phyloP scores from a whole-genome alignment of 208 protist species.

The Tritrichomonas foetus region DNA sequence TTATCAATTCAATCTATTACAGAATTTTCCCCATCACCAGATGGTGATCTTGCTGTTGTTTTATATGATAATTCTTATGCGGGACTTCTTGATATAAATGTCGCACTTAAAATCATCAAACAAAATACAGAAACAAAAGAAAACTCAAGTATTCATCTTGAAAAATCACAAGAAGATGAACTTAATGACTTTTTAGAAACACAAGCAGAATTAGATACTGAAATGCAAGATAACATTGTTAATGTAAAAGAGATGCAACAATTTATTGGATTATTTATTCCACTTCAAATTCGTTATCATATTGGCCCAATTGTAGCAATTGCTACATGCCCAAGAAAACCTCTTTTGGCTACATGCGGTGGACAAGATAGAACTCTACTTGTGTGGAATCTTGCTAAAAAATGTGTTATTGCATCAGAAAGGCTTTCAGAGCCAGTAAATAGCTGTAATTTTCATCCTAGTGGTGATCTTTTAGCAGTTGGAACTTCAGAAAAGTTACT shows the following conservation, averaged over 20 bases:
- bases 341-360: not conserved
- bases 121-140: not conserved
- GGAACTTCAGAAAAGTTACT: not conserved
- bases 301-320: constrained; percentile 26
- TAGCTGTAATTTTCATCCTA: constrained; percentile 16
- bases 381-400: constrained; percentile 31
- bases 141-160: not conserved
- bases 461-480: not conserved
- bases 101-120: not conserved
- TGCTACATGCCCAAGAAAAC: constrained; percentile 26
- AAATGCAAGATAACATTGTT: not conserved
- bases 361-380: constrained; percentile 26
- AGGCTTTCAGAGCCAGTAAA: not conserved
- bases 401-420: not conserved
- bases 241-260: not conserved
- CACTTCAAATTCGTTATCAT: not conserved
- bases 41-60: constrained; percentile 31
- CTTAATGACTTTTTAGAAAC: not conserved
- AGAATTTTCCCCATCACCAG: constrained; percentile 33
- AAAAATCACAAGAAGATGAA: not conserved
- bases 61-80: constrained; percentile 23
- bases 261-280: not conserved
- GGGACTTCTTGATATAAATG: not conserved
- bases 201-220: not conserved
- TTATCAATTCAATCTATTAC: not conserved